Base-by-base conservation (phyloP, 2,329 filamentous ascomycete genomes). In the Corniculantispora saksenae region DNA sequence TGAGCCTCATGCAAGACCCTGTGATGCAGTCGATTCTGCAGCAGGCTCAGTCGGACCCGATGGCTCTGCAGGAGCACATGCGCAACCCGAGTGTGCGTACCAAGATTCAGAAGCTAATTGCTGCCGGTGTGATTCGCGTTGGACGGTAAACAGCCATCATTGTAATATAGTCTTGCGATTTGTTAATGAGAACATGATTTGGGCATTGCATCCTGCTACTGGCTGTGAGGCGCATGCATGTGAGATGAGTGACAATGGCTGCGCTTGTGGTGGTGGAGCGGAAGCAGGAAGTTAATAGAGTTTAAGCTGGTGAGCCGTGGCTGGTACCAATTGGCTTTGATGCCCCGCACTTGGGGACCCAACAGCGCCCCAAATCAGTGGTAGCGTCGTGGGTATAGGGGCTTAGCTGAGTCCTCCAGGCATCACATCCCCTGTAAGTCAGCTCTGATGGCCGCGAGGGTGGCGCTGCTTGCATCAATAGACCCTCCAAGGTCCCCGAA, bases 11-110 rank as follows among this genome's bases (percentile, higher is more conserved):
- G 80, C 90, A 94, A 78, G 95, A 99, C 75, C 95, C 95, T 19
- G 90, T 99, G 75, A 98, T 99, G 94, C 93, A 99, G 81, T 91
- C 91, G 70, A 97, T 97, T 70, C 87, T 98, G 64, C 94, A 98
- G 78, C 95, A 99, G 81, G 95, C 95, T 54, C 97, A 98, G 84
- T 89, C 88, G 63, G 92, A 99, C 74, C 95, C 95, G 21, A 91
- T 91, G 57, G 95, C 95, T 54, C 86, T 99, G 68, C 91, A 96
- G 76, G 94, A 99, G 78, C 96, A 99, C 80, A 97, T 99, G 92
- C 92, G 89, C 83, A 99, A 98, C 82, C 87, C 93, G 0, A 86
- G 84, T 66, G 91, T 99, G 71, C 86, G 89, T 66, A 86, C 86
- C 72, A 97, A 97, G 86, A 91, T 99, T 69, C 93, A 97, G 84